phyloP scores from a whole-genome alignment of 352 stramenopile genomes.

The Aphanomyces astaci region DNA sequence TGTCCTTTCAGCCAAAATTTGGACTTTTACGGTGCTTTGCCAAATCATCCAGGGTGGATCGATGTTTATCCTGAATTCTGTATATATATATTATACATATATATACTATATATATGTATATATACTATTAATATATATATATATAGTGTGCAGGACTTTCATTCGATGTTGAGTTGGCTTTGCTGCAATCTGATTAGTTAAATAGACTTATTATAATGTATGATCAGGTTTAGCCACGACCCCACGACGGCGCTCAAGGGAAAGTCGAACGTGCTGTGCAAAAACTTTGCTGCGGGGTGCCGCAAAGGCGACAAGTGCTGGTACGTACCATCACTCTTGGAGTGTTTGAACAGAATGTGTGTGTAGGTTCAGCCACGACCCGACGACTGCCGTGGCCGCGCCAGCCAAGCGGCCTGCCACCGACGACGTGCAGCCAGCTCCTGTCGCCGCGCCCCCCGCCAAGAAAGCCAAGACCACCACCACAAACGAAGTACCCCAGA shows the following conservation, averaged over 20 bases:
- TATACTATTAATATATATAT: too few species aligned
- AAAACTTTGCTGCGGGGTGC: not conserved
- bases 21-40: too few species aligned
- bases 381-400: not conserved
- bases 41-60: too few species aligned
- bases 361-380: conserved; percentile 5
- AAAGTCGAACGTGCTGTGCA: not conserved
- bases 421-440: too few species aligned
- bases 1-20: too few species aligned
- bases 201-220: too few species aligned
- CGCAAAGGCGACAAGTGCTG: not conserved
- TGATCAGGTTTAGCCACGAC: conserved; percentile 21
- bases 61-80: too few species aligned
- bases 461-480: conserved; percentile 18
- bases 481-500: not conserved
- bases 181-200: too few species aligned
- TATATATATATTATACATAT: too few species aligned
- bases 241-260: not conserved
- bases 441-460: not conserved
- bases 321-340: not conserved
- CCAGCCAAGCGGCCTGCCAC: conserved; percentile 11
- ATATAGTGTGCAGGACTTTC: too few species aligned
- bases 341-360: not conserved
- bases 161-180: not conserved
- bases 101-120: too few species aligned